These are phyloP conservation scores for Nicotiana otophora DNA, from an alignment of 257 asterid species.

Conservation along the genomic window DNA sequence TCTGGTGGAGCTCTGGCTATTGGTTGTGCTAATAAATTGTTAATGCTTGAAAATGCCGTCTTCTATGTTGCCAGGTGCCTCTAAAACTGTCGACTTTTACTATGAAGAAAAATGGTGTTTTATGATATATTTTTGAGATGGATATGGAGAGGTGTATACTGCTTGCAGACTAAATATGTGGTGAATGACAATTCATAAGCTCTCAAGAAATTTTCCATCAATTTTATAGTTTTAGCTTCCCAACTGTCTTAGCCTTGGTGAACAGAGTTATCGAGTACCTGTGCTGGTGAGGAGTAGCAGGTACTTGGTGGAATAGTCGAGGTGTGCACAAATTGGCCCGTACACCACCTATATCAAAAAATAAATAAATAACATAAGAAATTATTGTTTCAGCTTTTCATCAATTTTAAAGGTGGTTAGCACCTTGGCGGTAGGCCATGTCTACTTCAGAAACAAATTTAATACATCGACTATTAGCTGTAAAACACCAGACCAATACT, in stretches of 20 bases:
- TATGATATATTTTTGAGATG: background rate
- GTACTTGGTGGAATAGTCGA: background rate
- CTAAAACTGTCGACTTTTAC: background rate
- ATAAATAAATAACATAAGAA: background rate
- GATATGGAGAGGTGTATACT: background rate
- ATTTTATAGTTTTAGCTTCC: background rate
- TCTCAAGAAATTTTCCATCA: background rate
- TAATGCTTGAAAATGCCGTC: conserved; percentile 98
- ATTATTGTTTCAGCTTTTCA: background rate
- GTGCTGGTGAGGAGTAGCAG: background rate
- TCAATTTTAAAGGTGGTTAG: background rate
- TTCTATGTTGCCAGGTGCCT: conserved; percentile 92
- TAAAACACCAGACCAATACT: background rate
- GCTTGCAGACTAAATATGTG: background rate
- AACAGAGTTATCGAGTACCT: background rate
- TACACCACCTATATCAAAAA: background rate
- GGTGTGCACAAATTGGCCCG: background rate
- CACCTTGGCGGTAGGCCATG: background rate
- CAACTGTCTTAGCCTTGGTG: background rate
- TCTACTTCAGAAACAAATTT: background rate
- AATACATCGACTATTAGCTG: background rate
- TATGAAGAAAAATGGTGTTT: background rate
- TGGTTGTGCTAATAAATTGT: conserved; percentile 88
- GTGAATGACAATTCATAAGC: background rate
- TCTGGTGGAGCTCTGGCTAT: conserved; percentile 99